These are phyloP conservation scores for Umbelopsis ramanniana DNA, from an alignment of 192 early-diverging fungal species.

Conservation along the genomic window DNA sequence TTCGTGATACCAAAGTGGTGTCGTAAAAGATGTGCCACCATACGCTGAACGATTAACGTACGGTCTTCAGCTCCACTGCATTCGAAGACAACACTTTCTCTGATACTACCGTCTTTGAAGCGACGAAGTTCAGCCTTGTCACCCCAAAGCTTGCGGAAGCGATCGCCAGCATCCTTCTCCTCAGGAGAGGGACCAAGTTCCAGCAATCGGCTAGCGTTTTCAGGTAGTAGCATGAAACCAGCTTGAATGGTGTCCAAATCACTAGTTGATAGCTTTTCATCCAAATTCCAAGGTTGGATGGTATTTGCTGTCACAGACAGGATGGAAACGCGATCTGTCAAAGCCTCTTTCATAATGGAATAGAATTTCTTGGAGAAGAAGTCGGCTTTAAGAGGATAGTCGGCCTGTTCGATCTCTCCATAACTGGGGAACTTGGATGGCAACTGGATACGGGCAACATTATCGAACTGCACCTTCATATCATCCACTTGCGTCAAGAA, in stretches of 20 bases:
- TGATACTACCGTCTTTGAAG: conserved; percentile 93
- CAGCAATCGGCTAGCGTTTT: conserved; percentile 71
- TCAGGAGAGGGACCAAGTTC: conserved; percentile 89
- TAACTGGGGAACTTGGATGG: conserved; percentile 33
- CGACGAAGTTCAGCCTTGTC: conserved; percentile 85
- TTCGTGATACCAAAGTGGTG: conserved; percentile 68
- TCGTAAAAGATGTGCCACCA: conserved; percentile 77
- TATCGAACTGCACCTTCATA: conserved; percentile 69
- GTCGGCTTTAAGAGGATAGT: conserved; percentile 50
- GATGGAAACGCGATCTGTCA: conserved; percentile 54
- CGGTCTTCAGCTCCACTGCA: conserved; percentile 63
- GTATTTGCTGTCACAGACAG: conserved; percentile 46
- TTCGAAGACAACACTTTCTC: conserved; percentile 88
- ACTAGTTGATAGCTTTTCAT: conserved; percentile 2
- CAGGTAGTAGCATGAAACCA: conserved; percentile 75
- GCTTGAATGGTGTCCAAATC: conserved; percentile 47
- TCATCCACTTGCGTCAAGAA: conserved; percentile 76
- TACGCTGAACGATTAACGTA: conserved; percentile 76
- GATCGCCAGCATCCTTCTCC: conserved; percentile 62
- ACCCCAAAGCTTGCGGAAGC: conserved; percentile 90
- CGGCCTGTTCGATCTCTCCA: conserved; percentile 32
- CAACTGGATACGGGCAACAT: conserved; percentile 45
- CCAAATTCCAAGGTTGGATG: conserved; percentile 48
- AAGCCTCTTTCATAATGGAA: conserved; percentile 47
- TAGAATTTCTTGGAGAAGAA: conserved; percentile 52